Base-by-base conservation (phyloP, 176 grass and related monocot genomes). In the Ananas comosus region DNA sequence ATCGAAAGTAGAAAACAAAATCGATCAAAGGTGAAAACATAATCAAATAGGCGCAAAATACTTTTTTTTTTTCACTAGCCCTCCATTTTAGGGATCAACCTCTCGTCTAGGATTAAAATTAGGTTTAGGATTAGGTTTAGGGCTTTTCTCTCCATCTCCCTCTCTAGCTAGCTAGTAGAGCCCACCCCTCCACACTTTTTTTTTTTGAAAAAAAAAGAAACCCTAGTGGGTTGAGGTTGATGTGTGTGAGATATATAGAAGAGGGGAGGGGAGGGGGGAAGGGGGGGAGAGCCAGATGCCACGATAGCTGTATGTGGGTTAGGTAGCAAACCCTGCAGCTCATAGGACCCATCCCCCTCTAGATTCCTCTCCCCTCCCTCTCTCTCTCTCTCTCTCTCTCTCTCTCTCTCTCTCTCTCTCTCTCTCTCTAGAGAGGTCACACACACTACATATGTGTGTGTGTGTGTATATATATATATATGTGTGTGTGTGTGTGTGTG, bases 231-330 rank as follows among this genome's bases (percentile, higher is more conserved):
- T 21, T 19, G 21, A 61, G 56, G 56, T 61, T 61, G 56, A 19
- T 61, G 16, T 56, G 3, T 16, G 12, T 56, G 52, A 56, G 52
- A 56, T 13, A 27, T 27, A 27, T 27, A 27, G 25, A 27, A 27
- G 25, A 27, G 25, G 25, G 25, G 25, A 27, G 25, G 1, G 23
- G 23, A 1, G 13, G 51, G 10, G 52, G 16, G 2, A 16, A 12
- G 16, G 16, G 56, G 9, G 56, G 10, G 12, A 48, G 28, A 67
- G 48, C 67, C 67, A 69, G 67, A 69, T 50, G 33, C 13, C 67
- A 69, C 48, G 48, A 69, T 69, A 51, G 49, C 67, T 69, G 67
- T 69, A 21, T 69, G 67, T 69, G 67, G 67, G 48, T 69, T 69
- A 69, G 67, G 67, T 69, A 69, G 48, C 67, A 69, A 51, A 19